These are phyloP conservation scores for Trichoderma sp. DNA, from an alignment of 2,329 filamentous ascomycete genomes.

Conservation along the genomic window DNA sequence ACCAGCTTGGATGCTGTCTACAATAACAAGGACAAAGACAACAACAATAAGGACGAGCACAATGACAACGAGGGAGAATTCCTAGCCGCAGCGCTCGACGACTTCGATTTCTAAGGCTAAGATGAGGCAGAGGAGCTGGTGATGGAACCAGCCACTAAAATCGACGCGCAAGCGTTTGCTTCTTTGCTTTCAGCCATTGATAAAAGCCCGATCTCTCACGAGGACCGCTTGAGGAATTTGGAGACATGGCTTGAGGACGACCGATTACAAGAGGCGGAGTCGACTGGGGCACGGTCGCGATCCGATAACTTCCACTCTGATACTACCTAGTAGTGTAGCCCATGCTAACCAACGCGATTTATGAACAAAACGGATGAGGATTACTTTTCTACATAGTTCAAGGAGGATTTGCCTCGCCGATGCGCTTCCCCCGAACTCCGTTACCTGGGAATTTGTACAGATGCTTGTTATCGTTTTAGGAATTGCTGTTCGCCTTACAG, in stretches of 20 bases:
- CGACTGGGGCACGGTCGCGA: no score
- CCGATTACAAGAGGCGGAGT: no score
- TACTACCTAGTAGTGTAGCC: no score
- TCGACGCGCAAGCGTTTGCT: not conserved
- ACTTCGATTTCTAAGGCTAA: not conserved
- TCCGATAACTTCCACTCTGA: no score
- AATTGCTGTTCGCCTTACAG: no score
- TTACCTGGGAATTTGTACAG: no score
- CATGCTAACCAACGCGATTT: no score
- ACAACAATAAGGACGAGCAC: not conserved
- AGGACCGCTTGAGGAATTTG: not conserved
- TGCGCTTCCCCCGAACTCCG: no score
- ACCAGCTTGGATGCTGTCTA: not conserved
- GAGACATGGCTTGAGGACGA: not conserved
- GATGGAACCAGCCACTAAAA: rapidly evolving
- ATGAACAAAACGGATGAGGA: no score
- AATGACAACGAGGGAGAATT: not conserved
- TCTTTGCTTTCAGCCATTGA: not conserved
- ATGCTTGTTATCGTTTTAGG: no score
- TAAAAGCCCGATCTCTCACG: not conserved
- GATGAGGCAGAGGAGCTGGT: not conserved
- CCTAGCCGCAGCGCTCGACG: not conserved
- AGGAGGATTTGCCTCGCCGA: no score
- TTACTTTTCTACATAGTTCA: no score
- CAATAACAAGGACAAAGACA: not conserved